Evolutionary conservation across 805 yeast genomes (phyloP), one percentile per base, ranked within the genome.

Genomic region (Priceomyces melissophilus): DNA sequence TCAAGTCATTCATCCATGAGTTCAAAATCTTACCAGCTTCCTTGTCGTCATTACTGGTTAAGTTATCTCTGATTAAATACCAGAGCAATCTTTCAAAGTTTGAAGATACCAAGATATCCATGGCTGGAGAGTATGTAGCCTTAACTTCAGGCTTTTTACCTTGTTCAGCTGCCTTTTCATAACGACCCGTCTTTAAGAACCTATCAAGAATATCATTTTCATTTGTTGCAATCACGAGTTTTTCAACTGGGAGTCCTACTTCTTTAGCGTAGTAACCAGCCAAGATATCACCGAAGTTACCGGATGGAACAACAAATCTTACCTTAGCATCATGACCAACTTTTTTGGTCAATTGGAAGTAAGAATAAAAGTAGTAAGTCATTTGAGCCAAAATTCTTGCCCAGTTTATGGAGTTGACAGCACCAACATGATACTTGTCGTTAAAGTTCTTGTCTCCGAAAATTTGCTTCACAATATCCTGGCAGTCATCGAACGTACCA

Each of bases 361-460:
- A 93, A 4, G 98, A 80, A 65, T 86, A 81, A 75, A 90, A 93
- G 71, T 93, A 93, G 70, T 93, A 93, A 15, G 99, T 90, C 62
- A 89, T 91, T 71, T 93, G 99, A 32, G 99, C 97, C 54, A 93
- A 76, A 52, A 93, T 93, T 69, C 99, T 82, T 7, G 99, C 98
- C 99, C 99, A 93, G 75, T 93, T 93, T 64, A 93, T 93, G 36
- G 98, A 90, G 71, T 93, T 93, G 46, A 93, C 96, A 12, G 99
- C 99, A 53, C 98, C 99, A 43, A 93, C 84, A 58, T 90, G 96
- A 69, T 90, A 86, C 62, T 81, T 84, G 49, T 75, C 77, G 67
- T 93, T 93, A 75, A 93, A 93, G 48, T 84, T 88, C 39, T 62
- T 69, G 63, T 93, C 99, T 46, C 91, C 93, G 63, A 93, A 93